Base-by-base conservation (phyloP, 2,329 filamentous ascomycete species). In the Aspergillus texensis region DNA sequence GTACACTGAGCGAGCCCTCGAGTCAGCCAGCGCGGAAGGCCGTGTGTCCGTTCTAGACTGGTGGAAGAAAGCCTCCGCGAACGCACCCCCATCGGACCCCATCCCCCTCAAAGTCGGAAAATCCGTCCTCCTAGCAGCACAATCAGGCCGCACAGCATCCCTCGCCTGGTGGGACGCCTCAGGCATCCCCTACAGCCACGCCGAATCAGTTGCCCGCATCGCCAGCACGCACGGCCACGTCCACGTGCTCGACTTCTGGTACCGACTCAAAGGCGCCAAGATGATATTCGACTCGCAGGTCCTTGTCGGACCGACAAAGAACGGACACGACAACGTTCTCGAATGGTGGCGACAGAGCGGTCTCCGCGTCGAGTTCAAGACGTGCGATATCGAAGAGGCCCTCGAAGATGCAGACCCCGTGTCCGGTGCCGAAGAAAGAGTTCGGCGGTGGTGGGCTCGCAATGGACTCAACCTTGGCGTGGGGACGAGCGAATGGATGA, bases 321-420 rank as follows among this genome's bases (percentile, higher is more conserved):
- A 94, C 74, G 92, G 93, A 6, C 91, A 96, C 75, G 87, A 93
- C 3, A 84, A 88, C 41, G 93, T 97, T 26, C 81, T 98, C 9
- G 92, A 97, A 75, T 97, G 94, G 94, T 97, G 94, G 94, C 91
- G 91, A 72, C 84, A 84, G 36, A 82, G 80, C 41, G 88, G 89
- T 0, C 84, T 94, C 69, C 85, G 87, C 58, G 93, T 97, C 30
- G 93, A 96, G 77, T 97, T 97, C 78, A 94, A 94, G 77, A 96
- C 93, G 1, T 97, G 93, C 77, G 93, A 96, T 77, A 95, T 98
- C 65, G 94, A 97, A 76, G 94, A 97, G 79, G 94, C 94, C 0
- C 84, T 97, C 45, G 94, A 97, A 75, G 94, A 97, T 75, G 92
- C 92, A 2, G 77, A 77, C 62, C 74, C 74, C 26, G 86, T 94